Conservation (phyloP, 805 yeast genomes). For the Ogataea allantospora region DNA sequence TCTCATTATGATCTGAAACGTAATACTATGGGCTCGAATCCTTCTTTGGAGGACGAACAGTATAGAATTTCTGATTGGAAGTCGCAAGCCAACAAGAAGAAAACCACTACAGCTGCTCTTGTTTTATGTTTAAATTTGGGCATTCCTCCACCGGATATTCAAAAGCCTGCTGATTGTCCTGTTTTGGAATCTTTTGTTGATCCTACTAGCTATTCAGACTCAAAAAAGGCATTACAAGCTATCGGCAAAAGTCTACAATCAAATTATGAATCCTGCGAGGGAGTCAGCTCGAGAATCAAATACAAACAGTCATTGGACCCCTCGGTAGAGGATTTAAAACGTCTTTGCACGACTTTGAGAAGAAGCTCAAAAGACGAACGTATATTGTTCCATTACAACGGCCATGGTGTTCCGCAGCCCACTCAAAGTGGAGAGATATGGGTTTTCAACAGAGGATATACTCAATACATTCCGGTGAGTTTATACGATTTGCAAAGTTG, state of each 20-base stretch:
- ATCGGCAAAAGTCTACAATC: conserved; percentile 85
- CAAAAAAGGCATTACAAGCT: conserved; percentile 86
- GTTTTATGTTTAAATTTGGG: conserved; percentile 89
- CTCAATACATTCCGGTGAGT: conserved; percentile 96
- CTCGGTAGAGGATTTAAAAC: conserved; percentile 89
- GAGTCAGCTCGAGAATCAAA: conserved; percentile 75
- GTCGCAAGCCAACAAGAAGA: conserved; percentile 81
- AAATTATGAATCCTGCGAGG: conserved; percentile 70
- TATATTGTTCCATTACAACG: conserved; percentile 90
- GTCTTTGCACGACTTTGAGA: conserved; percentile 85
- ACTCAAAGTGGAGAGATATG: conserved; percentile 95
- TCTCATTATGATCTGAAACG: conserved; percentile 86
- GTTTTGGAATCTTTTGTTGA: conserved; percentile 91
- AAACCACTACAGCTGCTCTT: conserved; percentile 90
- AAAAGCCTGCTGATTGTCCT: conserved; percentile 92
- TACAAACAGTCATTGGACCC: conserved; percentile 93
- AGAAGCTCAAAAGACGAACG: conserved; percentile 92
- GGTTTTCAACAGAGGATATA: conserved; percentile 96
- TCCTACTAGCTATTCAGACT: conserved; percentile 76
- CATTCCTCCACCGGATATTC: conserved; percentile 95
- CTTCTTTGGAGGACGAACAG: conserved; percentile 55
- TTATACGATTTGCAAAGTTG: conserved; percentile 93
- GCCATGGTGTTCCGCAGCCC: conserved; percentile 98
- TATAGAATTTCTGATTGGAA: conserved; percentile 90
- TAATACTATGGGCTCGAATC: conserved; percentile 86